Base-by-base conservation (phyloP, 768 basidiomycete genomes). In the Tricholomella constricta region DNA sequence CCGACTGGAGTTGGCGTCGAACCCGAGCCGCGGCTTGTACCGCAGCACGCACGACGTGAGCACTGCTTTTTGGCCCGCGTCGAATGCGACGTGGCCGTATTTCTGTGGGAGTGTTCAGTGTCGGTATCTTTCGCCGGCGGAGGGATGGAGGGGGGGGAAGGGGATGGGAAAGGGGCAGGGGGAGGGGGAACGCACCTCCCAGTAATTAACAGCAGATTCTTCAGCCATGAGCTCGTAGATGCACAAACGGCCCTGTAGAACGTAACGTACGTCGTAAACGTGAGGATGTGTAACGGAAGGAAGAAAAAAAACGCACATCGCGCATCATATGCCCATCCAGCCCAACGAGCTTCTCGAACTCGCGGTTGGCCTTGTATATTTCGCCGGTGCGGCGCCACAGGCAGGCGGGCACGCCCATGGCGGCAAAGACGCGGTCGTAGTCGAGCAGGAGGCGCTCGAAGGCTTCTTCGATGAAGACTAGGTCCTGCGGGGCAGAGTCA, bases 171-270 rank as follows among this genome's bases (percentile, higher is more conserved):
- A 32, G 31, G 9, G 17, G 15, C 25, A 45, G 22, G 29, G 14
- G 31, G 2, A 9, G 31, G n/a, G n/a, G n/a, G n/a, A n/a, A 10
- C 17, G 36, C 9, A 89, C 93, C 85, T 98, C 95, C 93, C 94
- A 98, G 65, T 97, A 97, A 66, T 95, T 94, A 35, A 97, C 94
- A 4, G 94, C 94, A 1, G 87, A 89, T 65, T 96, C 94, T 69
- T 99, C 96, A 0, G 94, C 89, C 95, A 99, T 97, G 45, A 98
- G 81, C 69, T 98, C 96, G 71, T 97, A 98, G 50, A 98, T 96
- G 64, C 94, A 96, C 22, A 97, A 71, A 34, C 92, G 88, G 3
- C 96, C 96, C 79, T 92, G 45, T 31, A 31, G 11, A 31, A 31
- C 6, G 29, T 31, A 31, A 31, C n/a, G 29, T 31, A 31, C 6